phyloP scores from a whole-genome alignment of 2,329 filamentous ascomycete species.

The Ophiocordyceps australis region DNA sequence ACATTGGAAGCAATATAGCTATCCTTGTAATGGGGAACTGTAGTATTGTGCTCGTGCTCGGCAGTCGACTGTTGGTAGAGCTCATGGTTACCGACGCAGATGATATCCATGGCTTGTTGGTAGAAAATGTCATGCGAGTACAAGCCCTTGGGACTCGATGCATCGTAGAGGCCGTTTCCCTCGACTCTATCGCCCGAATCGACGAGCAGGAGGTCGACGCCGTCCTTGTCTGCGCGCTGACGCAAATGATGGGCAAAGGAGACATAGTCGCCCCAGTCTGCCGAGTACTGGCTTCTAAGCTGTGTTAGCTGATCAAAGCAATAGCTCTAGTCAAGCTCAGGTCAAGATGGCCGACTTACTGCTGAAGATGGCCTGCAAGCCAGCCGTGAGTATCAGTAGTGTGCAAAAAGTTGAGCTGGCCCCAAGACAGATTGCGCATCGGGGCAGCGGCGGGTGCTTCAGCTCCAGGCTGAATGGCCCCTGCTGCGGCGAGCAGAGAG shows the following conservation, averaged over 20 bases:
- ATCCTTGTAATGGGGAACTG: constrained; percentile 65
- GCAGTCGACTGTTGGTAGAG: constrained; percentile 70
- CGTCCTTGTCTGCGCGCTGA: constrained; percentile 56
- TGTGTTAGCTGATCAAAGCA: not conserved
- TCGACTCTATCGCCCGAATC: constrained; percentile 91
- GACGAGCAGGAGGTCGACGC: constrained; percentile 75
- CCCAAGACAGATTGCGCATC: constrained; percentile 73
- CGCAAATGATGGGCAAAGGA: constrained; percentile 79
- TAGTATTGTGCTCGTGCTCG: constrained; percentile 58
- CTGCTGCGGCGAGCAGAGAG: constrained; percentile 9
- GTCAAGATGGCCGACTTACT: constrained; percentile 31
- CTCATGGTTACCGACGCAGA: constrained; percentile 89
- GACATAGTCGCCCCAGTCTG: constrained; percentile 96
- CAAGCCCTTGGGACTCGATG: constrained; percentile 68
- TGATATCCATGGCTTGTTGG: constrained; percentile 65
- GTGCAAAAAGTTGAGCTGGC: constrained; percentile 92
- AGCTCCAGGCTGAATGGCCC: constrained; percentile 58
- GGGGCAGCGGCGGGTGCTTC: constrained; percentile 62
- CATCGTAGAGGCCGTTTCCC: constrained; percentile 88
- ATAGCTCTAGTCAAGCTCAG: not conserved
- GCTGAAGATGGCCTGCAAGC: constrained; percentile 83
- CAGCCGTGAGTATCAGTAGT: constrained; percentile 95
- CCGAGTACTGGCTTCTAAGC: constrained; percentile 66
- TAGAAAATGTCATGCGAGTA: constrained; percentile 80
- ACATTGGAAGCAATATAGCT: constrained; percentile 84